A percentile compares a stretch with the other conserved stretches of the same genome.
Evolutionary conservation across 106 monocot species (phyloP).

Genomic region (Dactylorhiza incarnata): DNA sequence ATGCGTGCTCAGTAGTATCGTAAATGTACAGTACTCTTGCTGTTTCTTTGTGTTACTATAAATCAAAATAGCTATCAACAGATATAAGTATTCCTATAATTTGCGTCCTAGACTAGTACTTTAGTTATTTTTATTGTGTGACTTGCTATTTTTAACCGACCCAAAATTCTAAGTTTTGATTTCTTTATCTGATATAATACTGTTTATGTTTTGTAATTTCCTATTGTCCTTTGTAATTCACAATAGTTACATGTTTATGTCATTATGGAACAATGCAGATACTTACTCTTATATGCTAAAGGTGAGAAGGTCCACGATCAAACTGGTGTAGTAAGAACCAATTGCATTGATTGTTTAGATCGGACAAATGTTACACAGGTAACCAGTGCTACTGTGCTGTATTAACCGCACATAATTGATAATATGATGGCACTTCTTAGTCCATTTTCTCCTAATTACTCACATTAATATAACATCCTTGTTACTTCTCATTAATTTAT

Average conservation of each 20-base stretch:
- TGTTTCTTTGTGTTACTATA: too few species aligned
- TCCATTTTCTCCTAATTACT: neutral
- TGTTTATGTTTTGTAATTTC: neutral
- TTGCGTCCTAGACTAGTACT: neutral
- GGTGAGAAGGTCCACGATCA: constrained; percentile 76
- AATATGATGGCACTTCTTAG: neutral
- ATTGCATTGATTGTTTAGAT: constrained; percentile 97
- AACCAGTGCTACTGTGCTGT: neutral
- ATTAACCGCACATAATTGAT: neutral
- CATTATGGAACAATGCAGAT: constrained; percentile 27
- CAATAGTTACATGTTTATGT: neutral
- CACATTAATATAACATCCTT: neutral
- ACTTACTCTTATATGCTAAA: constrained; percentile 56
- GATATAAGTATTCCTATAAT: too few species aligned
- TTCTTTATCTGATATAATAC: neutral
- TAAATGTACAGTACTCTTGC: too few species aligned
- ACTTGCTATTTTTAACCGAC: neutral
- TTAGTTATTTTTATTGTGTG: neutral
- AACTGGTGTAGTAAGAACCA: constrained; percentile 75
- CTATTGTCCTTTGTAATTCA: neutral
- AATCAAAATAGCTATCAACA: too few species aligned
- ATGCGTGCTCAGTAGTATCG: too few species aligned
- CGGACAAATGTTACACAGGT: constrained; percentile 99
- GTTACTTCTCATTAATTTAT: neutral
- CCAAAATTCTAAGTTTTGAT: neutral